phyloP scores from a whole-genome alignment of 805 yeast genomes.

The Torulaspora microellipsoides region DNA sequence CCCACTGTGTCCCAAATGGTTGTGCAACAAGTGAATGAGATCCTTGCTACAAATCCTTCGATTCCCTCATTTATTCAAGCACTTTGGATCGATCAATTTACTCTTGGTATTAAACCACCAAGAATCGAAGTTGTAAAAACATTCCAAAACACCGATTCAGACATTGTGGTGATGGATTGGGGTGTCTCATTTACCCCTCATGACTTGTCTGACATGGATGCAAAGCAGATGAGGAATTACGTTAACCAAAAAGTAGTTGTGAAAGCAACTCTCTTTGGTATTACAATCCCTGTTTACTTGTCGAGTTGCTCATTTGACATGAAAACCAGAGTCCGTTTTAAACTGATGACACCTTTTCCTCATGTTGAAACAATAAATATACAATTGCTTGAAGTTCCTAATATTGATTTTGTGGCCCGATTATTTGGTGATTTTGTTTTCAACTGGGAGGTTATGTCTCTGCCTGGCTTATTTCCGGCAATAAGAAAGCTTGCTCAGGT shows the following conservation, averaged over 20 bases:
- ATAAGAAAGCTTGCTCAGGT: constrained; percentile 81
- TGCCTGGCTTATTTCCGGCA: constrained; percentile 84
- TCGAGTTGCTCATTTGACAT: constrained; percentile 76
- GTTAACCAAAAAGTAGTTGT: constrained; percentile 79
- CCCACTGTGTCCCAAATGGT: constrained; percentile 85
- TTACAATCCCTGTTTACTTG: constrained; percentile 73
- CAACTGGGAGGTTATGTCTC: constrained; percentile 78
- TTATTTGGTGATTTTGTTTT: constrained; percentile 73
- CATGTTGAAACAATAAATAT: constrained; percentile 89
- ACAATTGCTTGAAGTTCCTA: constrained; percentile 80
- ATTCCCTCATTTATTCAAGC: constrained; percentile 79
- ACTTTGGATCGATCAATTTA: constrained; percentile 81
- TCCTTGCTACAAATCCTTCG: constrained; percentile 66
- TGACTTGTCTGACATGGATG: constrained; percentile 74
- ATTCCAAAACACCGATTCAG: constrained; percentile 82
- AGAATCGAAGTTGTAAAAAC: constrained; percentile 88
- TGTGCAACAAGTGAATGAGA: constrained; percentile 78
- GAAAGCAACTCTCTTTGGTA: constrained; percentile 76
- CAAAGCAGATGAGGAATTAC: constrained; percentile 76
- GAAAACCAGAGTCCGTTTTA: constrained; percentile 71
- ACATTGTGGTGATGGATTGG: constrained; percentile 98
- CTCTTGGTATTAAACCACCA: constrained; percentile 94
- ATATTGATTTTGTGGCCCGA: constrained; percentile 76
- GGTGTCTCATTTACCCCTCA: constrained; percentile 89
- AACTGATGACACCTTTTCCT: constrained; percentile 88